Base-by-base conservation (phyloP, 225 moss, liverwort and hornwort genomes). In the Straminergon stramineum region DNA sequence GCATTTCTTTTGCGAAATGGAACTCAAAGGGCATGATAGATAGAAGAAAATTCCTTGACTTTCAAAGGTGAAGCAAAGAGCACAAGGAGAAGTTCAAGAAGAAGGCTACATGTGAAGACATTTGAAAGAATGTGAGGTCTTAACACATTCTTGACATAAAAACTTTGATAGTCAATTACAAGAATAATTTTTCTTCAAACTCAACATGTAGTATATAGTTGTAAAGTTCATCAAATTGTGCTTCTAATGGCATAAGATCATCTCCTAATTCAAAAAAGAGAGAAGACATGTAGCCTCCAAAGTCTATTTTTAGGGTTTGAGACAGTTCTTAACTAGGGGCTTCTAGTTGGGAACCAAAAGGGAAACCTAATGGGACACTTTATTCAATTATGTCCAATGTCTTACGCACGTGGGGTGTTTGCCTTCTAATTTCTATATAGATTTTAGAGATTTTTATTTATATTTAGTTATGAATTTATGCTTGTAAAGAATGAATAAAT, bases 1-100 rank as follows among this genome's bases (percentile, higher is more conserved):
- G 16, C 0, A 45, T 10, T 30, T 45, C 4, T 48, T 48, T 75
- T 48, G 48, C 7, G 18, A 75, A 75, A 48, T 75, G 11, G 31
- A 75, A 7, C 7, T 45, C 0, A 0, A 17, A 0, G 6, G 10
- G 2, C 1, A 17, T 0, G 6, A 24, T 0, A 0, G 1, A 0
- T 45, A 10, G 17, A 30, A 17, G 17, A 45, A 45, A 4, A 10
- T 28, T 30, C 6, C 26, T 41, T 71, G 71, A 41, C 9, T 71
- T 41, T 0, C 3, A 0, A 45, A 0, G 17, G 6, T 10, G 6
- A 26, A 45, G 9, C 0, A 28, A 73, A 43, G 17, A 3, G 28
- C 3, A 10, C 10, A 28, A 43, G 6, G 6, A 6, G 3, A 73
- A 39, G 6, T 43, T 73, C 10, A 73, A 73, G 17, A 73, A 4